Conservation (phyloP, 768 basidiomycete genomes). For the Auriscalpium orientale region DNA sequence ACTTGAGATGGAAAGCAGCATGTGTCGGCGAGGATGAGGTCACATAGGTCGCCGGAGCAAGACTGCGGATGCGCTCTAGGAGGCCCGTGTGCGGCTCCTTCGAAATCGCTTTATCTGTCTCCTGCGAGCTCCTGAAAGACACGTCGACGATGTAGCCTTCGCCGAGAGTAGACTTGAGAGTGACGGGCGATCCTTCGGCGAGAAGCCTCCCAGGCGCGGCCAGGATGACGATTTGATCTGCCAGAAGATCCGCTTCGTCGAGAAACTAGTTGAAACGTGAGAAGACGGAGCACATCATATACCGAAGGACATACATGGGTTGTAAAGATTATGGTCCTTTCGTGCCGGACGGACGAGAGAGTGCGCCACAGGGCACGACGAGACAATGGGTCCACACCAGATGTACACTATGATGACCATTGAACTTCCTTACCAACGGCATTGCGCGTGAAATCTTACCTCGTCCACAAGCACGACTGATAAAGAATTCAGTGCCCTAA, state of each 20-base stretch:
- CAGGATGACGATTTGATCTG: slow-evolving; percentile 68
- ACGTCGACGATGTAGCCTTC: slow-evolving; percentile 63
- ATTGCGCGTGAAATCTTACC: slow-evolving; percentile 27
- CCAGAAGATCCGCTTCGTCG: slow-evolving; percentile 74
- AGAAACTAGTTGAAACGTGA: slow-evolving; percentile 40
- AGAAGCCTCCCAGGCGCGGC: slow-evolving; percentile 70
- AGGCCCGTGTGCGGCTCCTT: slow-evolving; percentile 24
- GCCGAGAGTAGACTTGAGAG: slow-evolving; percentile 64
- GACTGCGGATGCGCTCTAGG: slow-evolving; percentile 32
- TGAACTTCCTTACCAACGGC: slow-evolving; percentile 17
- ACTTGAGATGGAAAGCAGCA: slow-evolving; percentile 49
- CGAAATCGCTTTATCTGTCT: slow-evolving; percentile 15
- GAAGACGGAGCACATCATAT: neutral
- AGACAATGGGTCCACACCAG: slow-evolving; percentile 77
- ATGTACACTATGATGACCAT: slow-evolving; percentile 42
- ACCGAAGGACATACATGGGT: slow-evolving; percentile 50
- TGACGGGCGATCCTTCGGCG: slow-evolving; percentile 65
- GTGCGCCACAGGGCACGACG: slow-evolving; percentile 73
- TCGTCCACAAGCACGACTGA: slow-evolving; percentile 21
- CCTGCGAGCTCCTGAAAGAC: slow-evolving; percentile 30
- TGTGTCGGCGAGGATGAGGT: slow-evolving; percentile 37
- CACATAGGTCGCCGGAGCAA: slow-evolving; percentile 39
- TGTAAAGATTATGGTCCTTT: slow-evolving; percentile 66
- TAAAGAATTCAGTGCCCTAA: neutral
- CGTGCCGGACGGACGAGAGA: slow-evolving; percentile 55